Conservation (phyloP, 768 basidiomycete genomes). For the Dacryopinax spathularia region DNA sequence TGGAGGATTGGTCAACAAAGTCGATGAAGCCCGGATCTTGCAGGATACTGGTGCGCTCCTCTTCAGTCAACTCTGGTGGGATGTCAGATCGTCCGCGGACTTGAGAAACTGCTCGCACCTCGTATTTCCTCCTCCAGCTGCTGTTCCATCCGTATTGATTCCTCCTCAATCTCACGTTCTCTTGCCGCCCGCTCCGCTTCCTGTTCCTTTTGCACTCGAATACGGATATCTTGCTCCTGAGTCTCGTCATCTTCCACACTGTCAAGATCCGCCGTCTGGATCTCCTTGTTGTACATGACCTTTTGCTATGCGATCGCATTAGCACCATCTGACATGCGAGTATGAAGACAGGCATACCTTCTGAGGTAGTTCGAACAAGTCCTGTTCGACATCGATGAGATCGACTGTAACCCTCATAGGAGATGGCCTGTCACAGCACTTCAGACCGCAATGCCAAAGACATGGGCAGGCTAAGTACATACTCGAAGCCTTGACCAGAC, state of each 20-base stretch:
- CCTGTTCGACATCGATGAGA: conserved; percentile 77
- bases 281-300: conserved; percentile 71
- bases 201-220: conserved; percentile 51
- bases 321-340: conserved; percentile 14
- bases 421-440: neutral
- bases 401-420: conserved; percentile 26
- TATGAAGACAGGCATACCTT: conserved; percentile 37
- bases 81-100: neutral
- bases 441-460: neutral
- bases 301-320: conserved; percentile 41
- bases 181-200: conserved; percentile 47
- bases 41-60: conserved; percentile 68
- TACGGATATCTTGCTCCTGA: conserved; percentile 61
- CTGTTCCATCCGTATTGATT: conserved; percentile 67
- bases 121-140: conserved; percentile 78
- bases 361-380: conserved; percentile 77
- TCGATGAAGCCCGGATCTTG: conserved; percentile 82
- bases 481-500: neutral
- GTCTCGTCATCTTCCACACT: conserved; percentile 32
- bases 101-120: conserved; percentile 31
- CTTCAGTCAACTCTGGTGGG: conserved; percentile 62
- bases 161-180: conserved; percentile 69
- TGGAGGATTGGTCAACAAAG: conserved; percentile 88
- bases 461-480: neutral
- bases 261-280: conserved; percentile 58